Base-by-base conservation (phyloP, 2,329 filamentous ascomycete genomes). In the Ascochyta lentis region DNA sequence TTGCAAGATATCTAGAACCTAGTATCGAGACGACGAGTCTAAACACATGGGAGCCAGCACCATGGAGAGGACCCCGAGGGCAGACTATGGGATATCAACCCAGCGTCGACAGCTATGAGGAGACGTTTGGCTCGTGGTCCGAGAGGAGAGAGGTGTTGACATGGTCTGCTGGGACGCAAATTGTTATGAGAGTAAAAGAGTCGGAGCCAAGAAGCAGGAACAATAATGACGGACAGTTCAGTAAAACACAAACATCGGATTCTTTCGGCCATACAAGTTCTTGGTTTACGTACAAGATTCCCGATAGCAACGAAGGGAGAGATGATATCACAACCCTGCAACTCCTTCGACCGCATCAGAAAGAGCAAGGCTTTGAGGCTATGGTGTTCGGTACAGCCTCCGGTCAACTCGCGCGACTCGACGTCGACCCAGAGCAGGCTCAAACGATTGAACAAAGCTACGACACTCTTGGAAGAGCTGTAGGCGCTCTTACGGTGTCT, bases 11-110 rank as follows among this genome's bases (percentile, higher is more conserved):
- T 61, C 71, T 86, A 16, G 76, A 80, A 37, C 83, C 80, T 0
- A 56, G 67, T 3, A 65, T 67, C 9, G 67, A 72, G 67, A 65
- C 78, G 67, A 73, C 56, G 23, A 71, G 59, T 57, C 64, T 77
- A 54, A 73, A 73, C n/a, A 65, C 65, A 3, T 72, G 72, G 60
- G 59, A 65, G 24, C 61, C 64, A 13, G 61, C 70, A 56, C 63
- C 69, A 72, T 76, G 78, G 80, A 68, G 74, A 64, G 73, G 66
- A 60, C 76, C 71, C 49, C 78, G 66, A 58, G 77, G 78, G 1
- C 80, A 79, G 75, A 87, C 78, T 51, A 83, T 87, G 66, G 85
- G 85, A 3, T 88, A 86, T 61, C 81, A 80, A 23, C 85, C 86
- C 16, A 78, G 79, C 38, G 79, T 87, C 43, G 83, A 86, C 64